These are phyloP conservation scores for Penicillium sp. DNA, from an alignment of 2,329 filamentous ascomycete species.

Conservation along the genomic window DNA sequence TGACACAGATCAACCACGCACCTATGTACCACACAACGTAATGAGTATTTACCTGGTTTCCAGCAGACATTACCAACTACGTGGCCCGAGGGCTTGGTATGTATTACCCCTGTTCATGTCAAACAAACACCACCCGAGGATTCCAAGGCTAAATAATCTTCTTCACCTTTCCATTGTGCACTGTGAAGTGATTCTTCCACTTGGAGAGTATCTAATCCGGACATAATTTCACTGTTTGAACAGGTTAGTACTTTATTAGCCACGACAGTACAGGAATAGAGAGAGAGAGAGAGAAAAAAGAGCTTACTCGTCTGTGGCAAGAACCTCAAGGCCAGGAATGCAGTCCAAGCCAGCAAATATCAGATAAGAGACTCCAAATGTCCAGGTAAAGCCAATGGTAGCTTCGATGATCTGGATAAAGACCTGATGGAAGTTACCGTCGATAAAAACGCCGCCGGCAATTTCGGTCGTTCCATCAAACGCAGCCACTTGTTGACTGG, in stretches of 20 bases:
- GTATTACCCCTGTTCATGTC: background rate
- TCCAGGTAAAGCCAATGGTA: conserved; percentile 53
- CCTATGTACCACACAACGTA: too few species aligned
- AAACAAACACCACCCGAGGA: background rate
- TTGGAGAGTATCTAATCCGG: background rate
- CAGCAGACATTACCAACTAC: fast-evolving
- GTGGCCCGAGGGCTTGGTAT: too few species aligned
- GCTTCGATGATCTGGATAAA: conserved; percentile 54
- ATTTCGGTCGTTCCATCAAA: conserved; percentile 52
- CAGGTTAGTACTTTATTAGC: background rate
- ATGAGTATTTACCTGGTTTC: too few species aligned
- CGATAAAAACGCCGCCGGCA: conserved; percentile 53
- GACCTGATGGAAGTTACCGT: conserved; percentile 53
- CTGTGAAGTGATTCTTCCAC: background rate
- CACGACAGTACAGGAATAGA: background rate
- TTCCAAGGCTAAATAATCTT: background rate
- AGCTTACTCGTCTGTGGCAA: conserved; percentile 54
- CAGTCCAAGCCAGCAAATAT: conserved; percentile 48
- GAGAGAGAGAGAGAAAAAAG: background rate
- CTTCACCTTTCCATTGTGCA: conserved; percentile 1
- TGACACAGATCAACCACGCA: too few species aligned
- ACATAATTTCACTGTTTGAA: background rate
- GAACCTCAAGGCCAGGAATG: conserved; percentile 38
- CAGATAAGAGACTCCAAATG: conserved; percentile 50
- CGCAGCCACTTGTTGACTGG: conserved; percentile 51